Evolutionary conservation across 129 eudicot genomes (phyloP).

Genomic region (Silybum marianum): DNA sequence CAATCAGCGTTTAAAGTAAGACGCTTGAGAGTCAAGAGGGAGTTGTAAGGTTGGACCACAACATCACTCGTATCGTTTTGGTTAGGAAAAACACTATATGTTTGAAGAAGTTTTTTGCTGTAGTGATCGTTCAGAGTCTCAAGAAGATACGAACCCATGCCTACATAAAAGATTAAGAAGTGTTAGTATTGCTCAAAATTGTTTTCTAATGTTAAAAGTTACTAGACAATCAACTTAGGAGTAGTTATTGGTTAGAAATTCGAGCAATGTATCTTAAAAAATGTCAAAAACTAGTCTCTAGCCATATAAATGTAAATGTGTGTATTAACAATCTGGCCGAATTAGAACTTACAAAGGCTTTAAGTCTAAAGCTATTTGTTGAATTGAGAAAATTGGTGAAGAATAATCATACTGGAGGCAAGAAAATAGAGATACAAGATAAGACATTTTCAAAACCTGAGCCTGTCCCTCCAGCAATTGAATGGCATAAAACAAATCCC

Average conservation of each 20-base stretch:
- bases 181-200: not conserved
- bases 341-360: not conserved
- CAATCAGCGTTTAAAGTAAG: constrained; percentile 91
- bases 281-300: not conserved
- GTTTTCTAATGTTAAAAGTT: not conserved
- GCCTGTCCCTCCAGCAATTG: constrained; percentile 96
- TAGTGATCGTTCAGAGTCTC: constrained; percentile 87
- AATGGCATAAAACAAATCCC: constrained; percentile 92
- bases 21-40: constrained; percentile 85
- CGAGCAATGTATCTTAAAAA: not conserved
- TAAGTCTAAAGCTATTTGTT: not conserved
- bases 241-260: not conserved
- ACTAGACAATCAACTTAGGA: not conserved
- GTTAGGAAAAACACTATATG: constrained; percentile 91
- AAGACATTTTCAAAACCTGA: constrained; percentile 54
- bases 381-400: not conserved
- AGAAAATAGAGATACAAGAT: not conserved
- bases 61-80: constrained; percentile 93
- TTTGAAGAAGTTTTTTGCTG: constrained; percentile 85
- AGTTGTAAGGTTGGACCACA: constrained; percentile 95
- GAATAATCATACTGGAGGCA: not conserved
- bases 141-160: constrained; percentile 90
- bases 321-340: not conserved
- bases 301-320: not conserved
- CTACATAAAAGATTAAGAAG: constrained; percentile 34